Conservation (phyloP, 495 filamentous ascomycete species). For the Penicillium alfredii region DNA sequence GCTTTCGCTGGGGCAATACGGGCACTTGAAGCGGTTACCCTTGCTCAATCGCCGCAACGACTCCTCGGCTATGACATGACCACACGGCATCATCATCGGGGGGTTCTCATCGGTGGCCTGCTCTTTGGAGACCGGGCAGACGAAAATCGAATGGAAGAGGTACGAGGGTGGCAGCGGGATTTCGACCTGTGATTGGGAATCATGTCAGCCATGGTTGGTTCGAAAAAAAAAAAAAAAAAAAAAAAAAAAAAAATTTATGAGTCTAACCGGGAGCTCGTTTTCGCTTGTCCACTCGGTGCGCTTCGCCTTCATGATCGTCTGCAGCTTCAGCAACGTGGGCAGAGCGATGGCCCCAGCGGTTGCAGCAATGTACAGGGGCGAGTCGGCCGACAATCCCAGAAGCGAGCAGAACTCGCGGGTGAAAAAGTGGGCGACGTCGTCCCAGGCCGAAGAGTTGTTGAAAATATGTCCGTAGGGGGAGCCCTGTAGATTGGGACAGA, state of each 20-base stretch:
- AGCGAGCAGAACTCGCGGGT: conserved; percentile 94
- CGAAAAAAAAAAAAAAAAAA: neutral
- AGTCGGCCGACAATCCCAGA: conserved; percentile 78
- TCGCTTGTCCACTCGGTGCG: conserved; percentile 90
- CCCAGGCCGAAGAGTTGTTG: conserved; percentile 65
- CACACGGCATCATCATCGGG: conserved; percentile 96
- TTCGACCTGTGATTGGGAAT: no score
- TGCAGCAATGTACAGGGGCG: conserved; percentile 82
- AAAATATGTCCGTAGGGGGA: conserved; percentile 78
- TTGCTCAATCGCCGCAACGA: conserved; percentile 71
- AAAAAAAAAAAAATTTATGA: no score
- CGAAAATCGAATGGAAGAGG: conserved; percentile 94
- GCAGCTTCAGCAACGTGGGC: conserved; percentile 75
- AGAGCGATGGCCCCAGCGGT: conserved; percentile 90
- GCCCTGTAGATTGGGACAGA: conserved; percentile 54
- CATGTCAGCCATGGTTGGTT: neutral
- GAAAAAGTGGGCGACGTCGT: conserved; percentile 75
- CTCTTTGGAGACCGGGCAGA: conserved; percentile 94
- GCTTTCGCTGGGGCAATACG: conserved; percentile 89
- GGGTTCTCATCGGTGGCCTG: conserved; percentile 91
- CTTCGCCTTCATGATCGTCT: conserved; percentile 75
- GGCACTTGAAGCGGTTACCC: conserved; percentile 81
- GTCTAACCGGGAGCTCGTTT: conserved; percentile 78
- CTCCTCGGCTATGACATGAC: conserved; percentile 87
- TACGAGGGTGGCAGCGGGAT: conserved; percentile 81